phyloP scores from a whole-genome alignment of 768 basidiomycete species.

The Mycena olivaceomarginata region DNA sequence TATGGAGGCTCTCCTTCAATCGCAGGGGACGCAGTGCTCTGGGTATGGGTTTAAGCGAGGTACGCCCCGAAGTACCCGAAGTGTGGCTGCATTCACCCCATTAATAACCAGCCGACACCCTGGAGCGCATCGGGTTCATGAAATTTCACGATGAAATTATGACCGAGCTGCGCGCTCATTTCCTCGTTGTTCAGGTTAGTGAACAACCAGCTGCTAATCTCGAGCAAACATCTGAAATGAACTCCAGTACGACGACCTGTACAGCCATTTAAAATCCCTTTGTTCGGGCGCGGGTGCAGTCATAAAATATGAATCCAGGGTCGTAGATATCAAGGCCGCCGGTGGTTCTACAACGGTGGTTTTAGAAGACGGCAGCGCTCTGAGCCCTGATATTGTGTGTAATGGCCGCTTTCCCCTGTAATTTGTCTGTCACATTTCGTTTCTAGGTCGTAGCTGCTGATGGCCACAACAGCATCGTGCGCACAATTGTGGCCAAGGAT shows the following conservation, averaged over 20 bases:
- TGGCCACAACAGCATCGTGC: conserved; percentile 61
- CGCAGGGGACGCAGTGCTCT: conserved; percentile 11
- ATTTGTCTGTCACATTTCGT: not conserved
- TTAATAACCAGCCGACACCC: conserved; percentile 13
- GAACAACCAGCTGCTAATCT: no score
- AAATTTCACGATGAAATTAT: conserved; percentile 30
- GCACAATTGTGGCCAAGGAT: conserved; percentile 17
- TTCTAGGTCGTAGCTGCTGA: conserved; percentile 40
- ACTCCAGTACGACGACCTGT: conserved; percentile 25
- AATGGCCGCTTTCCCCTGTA: not conserved
- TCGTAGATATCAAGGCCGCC: not conserved
- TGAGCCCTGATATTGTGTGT: conserved; percentile 30
- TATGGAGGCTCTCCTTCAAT: conserved; percentile 8
- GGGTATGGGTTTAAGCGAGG: conserved; percentile 28
- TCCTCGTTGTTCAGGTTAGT: conserved; percentile 29
- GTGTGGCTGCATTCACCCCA: not conserved
- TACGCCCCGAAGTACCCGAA: not conserved
- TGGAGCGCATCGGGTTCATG: conserved; percentile 26
- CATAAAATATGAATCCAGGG: conserved; percentile 2
- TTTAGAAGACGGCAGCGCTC: conserved; percentile 12
- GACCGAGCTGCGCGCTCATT: conserved; percentile 22
- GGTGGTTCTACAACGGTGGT: conserved; percentile 12
- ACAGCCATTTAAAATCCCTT: conserved; percentile 15
- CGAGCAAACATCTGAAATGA: not conserved
- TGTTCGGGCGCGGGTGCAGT: conserved; percentile 29